Conservation (phyloP, 176 grass and related monocot species). For the Coix lacrymajobi region DNA sequence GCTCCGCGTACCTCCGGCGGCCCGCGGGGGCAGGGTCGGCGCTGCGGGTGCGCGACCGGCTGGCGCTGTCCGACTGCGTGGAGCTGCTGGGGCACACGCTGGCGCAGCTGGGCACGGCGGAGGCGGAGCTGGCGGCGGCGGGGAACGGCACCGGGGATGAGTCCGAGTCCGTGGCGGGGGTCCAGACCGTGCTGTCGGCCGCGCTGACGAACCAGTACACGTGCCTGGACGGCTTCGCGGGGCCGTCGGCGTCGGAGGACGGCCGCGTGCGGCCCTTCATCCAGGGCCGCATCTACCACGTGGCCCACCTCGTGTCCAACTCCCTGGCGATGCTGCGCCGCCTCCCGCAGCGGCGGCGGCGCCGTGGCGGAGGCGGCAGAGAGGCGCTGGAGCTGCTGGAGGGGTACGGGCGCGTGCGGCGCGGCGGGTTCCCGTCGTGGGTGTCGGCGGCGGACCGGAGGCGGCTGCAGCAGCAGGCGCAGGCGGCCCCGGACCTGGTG, state of each 20-base stretch:
- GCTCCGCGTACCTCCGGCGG: slow-evolving; percentile 57
- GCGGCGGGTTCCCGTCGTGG: slow-evolving; percentile 73
- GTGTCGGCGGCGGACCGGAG: slow-evolving; percentile 40
- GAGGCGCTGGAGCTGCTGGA: slow-evolving; percentile 35
- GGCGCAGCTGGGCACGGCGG: slow-evolving; percentile 45
- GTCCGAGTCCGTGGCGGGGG: slow-evolving; percentile 23
- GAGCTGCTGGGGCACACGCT: slow-evolving; percentile 67
- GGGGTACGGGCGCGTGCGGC: slow-evolving; percentile 49
- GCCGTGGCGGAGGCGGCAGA: no score
- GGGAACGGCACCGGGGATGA: slow-evolving; percentile 18
- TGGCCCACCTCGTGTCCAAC: slow-evolving; percentile 67
- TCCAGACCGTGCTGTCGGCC: slow-evolving; percentile 75
- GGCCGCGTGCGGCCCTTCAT: slow-evolving; percentile 64
- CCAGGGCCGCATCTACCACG: slow-evolving; percentile 87
- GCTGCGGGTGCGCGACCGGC: slow-evolving; percentile 48
- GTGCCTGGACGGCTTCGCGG: slow-evolving; percentile 73
- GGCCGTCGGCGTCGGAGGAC: slow-evolving; percentile 32
- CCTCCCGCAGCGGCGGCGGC: slow-evolving; percentile 25
- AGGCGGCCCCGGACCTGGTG: slow-evolving; percentile 29
- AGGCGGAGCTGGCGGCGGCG: slow-evolving; percentile 16
- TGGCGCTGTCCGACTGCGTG: slow-evolving; percentile 70
- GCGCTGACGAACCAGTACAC: slow-evolving; percentile 94
- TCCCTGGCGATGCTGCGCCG: slow-evolving; percentile 81
- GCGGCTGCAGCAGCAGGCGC: slow-evolving; percentile 20
- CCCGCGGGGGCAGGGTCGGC: not conserved